These are phyloP conservation scores for Capsicum pubescens DNA, from an alignment of 257 asterid species.

Conservation along the genomic window DNA sequence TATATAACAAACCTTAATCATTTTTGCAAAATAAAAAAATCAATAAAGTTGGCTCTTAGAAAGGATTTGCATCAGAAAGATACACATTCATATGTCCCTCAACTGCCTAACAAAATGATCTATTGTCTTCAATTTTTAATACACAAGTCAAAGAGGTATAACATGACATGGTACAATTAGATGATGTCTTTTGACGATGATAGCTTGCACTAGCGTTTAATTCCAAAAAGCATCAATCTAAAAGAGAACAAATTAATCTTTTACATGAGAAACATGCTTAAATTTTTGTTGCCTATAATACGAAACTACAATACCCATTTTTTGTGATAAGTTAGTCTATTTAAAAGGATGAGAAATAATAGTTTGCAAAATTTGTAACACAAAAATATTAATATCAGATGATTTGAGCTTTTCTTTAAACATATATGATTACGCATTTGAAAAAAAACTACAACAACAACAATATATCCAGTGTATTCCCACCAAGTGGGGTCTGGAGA, in stretches of 20 bases:
- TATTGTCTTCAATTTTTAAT: not conserved
- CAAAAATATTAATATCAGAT: not conserved
- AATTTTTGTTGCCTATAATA: not conserved
- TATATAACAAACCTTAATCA: not conserved
- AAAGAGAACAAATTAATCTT: not conserved
- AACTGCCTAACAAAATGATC: not conserved
- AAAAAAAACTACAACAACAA: not conserved
- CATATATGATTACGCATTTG: not conserved
- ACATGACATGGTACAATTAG: not conserved
- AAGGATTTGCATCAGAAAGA: not conserved
- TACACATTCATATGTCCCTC: conserved; percentile 9
- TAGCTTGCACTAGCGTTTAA: not conserved
- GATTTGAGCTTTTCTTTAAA: not conserved
- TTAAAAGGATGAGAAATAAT: not conserved
- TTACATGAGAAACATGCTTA: not conserved
- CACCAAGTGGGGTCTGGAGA: no score
- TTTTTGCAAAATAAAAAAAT: not conserved
- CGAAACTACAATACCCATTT: not conserved
- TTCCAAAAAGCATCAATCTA: not conserved
- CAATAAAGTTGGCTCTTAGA: not conserved
- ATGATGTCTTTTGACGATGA: not conserved
- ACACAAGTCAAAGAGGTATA: conserved; percentile 18
- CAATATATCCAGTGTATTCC: no score
- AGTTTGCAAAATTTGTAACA: not conserved
- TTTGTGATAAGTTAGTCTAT: not conserved